Evolutionary conservation across 768 basidiomycete species (phyloP), one percentile per base, ranked within the genome.

Genomic region (Naganishia randhawae): DNA sequence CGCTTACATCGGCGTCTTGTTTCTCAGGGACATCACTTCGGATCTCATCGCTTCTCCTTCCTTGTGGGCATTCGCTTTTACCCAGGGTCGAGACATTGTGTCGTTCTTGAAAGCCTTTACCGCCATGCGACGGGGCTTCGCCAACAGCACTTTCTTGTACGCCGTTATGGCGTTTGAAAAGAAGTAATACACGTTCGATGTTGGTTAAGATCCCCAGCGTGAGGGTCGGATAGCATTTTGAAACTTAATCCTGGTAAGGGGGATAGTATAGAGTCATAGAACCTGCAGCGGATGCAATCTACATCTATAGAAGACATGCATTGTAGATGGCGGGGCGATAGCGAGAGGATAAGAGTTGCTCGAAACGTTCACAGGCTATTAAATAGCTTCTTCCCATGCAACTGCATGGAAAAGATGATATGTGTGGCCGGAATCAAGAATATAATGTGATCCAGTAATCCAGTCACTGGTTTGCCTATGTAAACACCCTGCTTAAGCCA

Each of bases 401-500:
- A n/a, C n/a, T n/a, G n/a, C n/a, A 42, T 16, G 41, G 41, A 6
- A 42, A 42, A 8, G 37, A 22, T 48, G 45, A 48, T 48, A 48
- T 48, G 45, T 22, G 19, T n/a, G n/a, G n/a, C n/a, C n/a, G n/a
- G n/a, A n/a, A n/a, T n/a, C n/a, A n/a, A 1, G n/a, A 48, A 48
- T 48, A 6, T 5, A 48, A 48, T 22, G 11, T 35, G 33, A 41
- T 61, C 25, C 14, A 25, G 27, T 61, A 25, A 16, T 22, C n/a
- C 2, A 61, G 35, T 19, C 17, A 39, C n/a, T 11, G 13, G 19
- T 25, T 27, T 16, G 13, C 8, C 55, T 57, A 67, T 32, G 52
- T 41, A 32, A 96, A 89, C 54, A 94, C 83, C 68, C 85, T 84
- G 22, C 91, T 87, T 16, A 95, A 85, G 32, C 90, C 85, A 74